Evolutionary conservation across 768 basidiomycete genomes (phyloP).

Genomic region (Russula abietina): DNA sequence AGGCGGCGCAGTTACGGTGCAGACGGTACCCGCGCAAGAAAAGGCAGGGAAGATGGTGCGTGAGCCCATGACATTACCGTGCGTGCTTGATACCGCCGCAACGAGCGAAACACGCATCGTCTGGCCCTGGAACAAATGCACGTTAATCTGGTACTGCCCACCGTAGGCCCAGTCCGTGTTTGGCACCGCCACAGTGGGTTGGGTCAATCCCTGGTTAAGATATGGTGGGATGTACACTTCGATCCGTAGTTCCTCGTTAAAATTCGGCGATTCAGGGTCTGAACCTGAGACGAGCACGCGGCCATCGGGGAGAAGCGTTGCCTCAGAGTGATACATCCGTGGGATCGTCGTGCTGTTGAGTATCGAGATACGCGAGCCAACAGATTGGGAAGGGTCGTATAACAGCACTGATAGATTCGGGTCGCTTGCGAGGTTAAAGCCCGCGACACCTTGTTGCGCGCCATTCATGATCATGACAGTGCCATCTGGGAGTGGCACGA

Average conservation of each 20-base stretch:
- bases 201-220: conserved; percentile 53
- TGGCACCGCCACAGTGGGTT: conserved; percentile 55
- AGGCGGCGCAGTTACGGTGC: conserved; percentile 75
- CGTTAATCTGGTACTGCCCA: conserved; percentile 45
- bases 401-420: conserved; percentile 61
- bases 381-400: conserved; percentile 54
- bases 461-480: conserved; percentile 75
- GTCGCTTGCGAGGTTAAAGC: conserved; percentile 60
- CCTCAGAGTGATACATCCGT: conserved; percentile 73
- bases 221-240: conserved; percentile 87
- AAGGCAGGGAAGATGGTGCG: conserved; percentile 71
- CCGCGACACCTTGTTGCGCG: conserved; percentile 61
- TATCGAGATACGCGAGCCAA: conserved; percentile 59
- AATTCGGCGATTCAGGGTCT: conserved; percentile 58
- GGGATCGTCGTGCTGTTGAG: conserved; percentile 62
- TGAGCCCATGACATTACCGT: conserved; percentile 71
- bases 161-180: conserved; percentile 59
- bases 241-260: conserved; percentile 71
- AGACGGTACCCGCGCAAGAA: conserved; percentile 58
- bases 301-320: conserved; percentile 66
- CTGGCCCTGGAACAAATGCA: conserved; percentile 36
- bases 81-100: conserved; percentile 70
- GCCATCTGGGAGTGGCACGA: conserved; percentile 64
- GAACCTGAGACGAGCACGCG: conserved; percentile 72
- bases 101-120: conserved; percentile 58